These are phyloP conservation scores for Globisporangium nunn DNA, from an alignment of 352 stramenopile species.

Conservation along the genomic window DNA sequence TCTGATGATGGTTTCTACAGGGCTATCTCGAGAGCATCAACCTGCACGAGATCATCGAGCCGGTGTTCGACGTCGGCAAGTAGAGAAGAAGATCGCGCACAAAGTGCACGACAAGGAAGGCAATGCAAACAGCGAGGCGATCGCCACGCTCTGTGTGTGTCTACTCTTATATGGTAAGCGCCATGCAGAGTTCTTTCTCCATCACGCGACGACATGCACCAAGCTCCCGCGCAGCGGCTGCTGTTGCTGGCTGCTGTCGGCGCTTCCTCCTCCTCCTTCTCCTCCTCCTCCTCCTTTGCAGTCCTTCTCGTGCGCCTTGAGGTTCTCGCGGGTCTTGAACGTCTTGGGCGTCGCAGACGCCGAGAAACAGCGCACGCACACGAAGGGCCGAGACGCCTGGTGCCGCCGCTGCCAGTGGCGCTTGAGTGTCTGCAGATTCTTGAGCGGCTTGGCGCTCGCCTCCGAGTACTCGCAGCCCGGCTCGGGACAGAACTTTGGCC, in stretches of 20 bases:
- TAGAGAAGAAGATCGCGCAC: constrained; percentile 18
- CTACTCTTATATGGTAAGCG: neutral
- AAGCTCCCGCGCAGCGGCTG: neutral
- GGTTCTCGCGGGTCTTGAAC: constrained; percentile 68
- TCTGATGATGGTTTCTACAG: constrained; percentile 15
- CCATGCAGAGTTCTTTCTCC: neutral
- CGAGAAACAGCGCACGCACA: constrained; percentile 30
- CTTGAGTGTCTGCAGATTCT: constrained; percentile 66
- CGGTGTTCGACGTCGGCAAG: constrained; percentile 81
- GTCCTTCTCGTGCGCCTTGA: constrained; percentile 64
- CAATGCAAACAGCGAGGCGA: neutral
- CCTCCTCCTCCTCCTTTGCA: constrained; percentile 20
- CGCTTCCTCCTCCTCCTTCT: neutral
- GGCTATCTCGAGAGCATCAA: constrained; percentile 86
- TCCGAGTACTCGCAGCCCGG: constrained; percentile 43
- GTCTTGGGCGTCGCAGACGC: constrained; percentile 28
- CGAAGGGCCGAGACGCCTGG: constrained; percentile 42
- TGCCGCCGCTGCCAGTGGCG: constrained; percentile 67
- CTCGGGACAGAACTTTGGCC: constrained; percentile 56
- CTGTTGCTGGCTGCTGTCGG: neutral
- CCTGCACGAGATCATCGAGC: constrained; percentile 76
- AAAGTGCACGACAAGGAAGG: too few relatives aligned
- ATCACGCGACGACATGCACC: neutral
- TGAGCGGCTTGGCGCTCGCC: constrained; percentile 34
- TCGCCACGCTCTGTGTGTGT: neutral